Conservation (phyloP, 169 alveolate genomes). For the Plasmodium coatneyi region DNA sequence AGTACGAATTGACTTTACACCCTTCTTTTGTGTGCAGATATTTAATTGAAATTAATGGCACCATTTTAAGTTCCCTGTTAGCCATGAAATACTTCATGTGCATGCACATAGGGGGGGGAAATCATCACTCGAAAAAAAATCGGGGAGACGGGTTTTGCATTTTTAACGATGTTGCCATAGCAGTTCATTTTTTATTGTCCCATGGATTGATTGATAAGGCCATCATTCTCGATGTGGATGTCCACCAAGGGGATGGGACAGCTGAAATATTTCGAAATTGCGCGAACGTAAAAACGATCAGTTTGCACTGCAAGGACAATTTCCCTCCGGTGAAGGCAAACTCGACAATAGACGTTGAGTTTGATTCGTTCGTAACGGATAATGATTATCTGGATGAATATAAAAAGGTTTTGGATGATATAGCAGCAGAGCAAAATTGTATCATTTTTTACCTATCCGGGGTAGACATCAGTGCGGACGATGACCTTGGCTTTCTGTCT, state of each 20-base stretch:
- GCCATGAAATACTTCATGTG: slow-evolving; percentile 36
- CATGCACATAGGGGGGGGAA: slow-evolving; percentile 74
- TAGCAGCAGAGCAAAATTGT: not conserved
- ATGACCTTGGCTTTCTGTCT: slow-evolving; percentile 60
- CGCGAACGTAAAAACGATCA: slow-evolving; percentile 50
- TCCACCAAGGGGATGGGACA: slow-evolving; percentile 80
- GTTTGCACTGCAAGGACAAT: slow-evolving; percentile 76
- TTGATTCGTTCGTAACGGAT: slow-evolving; percentile 18
- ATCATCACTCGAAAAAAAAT: slow-evolving; percentile 72
- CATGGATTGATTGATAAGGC: slow-evolving; percentile 29
- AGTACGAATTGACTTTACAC: slow-evolving; percentile 9
- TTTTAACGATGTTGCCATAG: slow-evolving; percentile 74
- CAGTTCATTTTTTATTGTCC: slow-evolving; percentile 62
- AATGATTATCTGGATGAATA: slow-evolving; percentile 15
- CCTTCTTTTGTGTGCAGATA: slow-evolving; percentile 21
- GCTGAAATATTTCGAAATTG: slow-evolving; percentile 71
- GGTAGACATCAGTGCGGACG: slow-evolving; percentile 74
- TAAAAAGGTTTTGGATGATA: slow-evolving; percentile 20
- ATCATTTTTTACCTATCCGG: slow-evolving; percentile 77
- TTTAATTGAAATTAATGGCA: slow-evolving; percentile 51
- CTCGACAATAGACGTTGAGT: slow-evolving; percentile 44
- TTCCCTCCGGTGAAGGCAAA: slow-evolving; percentile 67
- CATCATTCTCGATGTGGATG: slow-evolving; percentile 76
- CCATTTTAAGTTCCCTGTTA: slow-evolving; percentile 25
- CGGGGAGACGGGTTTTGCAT: slow-evolving; percentile 74